Conservation (phyloP, 192 early-diverging fungal species). For the Obelidium mucronatum region DNA sequence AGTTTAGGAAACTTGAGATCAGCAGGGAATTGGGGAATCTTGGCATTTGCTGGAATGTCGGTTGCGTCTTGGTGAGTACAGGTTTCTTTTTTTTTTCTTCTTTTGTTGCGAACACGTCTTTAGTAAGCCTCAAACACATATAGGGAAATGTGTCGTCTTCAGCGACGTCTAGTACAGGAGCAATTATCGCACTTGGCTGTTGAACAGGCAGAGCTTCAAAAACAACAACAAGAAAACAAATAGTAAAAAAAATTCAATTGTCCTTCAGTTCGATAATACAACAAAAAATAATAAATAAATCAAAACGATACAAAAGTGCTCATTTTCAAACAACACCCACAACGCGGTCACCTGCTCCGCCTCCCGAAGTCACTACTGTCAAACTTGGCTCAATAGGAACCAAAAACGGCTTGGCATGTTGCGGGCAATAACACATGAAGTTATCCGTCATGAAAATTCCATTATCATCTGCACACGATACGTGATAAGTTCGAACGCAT, state of each 20-base stretch:
- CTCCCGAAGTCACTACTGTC: no score
- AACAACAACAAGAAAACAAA: slow-evolving; percentile 10
- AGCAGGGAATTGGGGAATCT: slow-evolving; percentile 32
- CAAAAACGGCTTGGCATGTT: slow-evolving; percentile 35
- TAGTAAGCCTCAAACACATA: background rate
- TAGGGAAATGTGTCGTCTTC: slow-evolving; percentile 36
- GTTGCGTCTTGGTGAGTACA: slow-evolving; percentile 31
- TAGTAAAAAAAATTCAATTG: background rate
- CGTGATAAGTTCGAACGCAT: slow-evolving; percentile 59
- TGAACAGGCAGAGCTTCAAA: slow-evolving; percentile 21
- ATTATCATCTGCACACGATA: slow-evolving; percentile 49
- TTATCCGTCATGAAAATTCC: slow-evolving; percentile 39
- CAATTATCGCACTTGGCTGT: slow-evolving; percentile 19
- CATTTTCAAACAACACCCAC: no score
- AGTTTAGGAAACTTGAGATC: slow-evolving; percentile 10
- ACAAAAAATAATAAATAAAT: no score
- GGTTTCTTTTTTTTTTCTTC: background rate
- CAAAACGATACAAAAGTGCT: no score
- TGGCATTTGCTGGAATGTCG: slow-evolving; percentile 26
- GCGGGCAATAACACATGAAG: slow-evolving; percentile 37
- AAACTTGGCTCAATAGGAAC: no score
- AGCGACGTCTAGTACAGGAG: slow-evolving; percentile 26
- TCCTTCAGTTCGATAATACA: no score
- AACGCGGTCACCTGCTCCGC: no score
- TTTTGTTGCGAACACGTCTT: background rate